These are phyloP conservation scores for Xylaria sp. DNA, from an alignment of 495 filamentous ascomycete species.

Conservation along the genomic window DNA sequence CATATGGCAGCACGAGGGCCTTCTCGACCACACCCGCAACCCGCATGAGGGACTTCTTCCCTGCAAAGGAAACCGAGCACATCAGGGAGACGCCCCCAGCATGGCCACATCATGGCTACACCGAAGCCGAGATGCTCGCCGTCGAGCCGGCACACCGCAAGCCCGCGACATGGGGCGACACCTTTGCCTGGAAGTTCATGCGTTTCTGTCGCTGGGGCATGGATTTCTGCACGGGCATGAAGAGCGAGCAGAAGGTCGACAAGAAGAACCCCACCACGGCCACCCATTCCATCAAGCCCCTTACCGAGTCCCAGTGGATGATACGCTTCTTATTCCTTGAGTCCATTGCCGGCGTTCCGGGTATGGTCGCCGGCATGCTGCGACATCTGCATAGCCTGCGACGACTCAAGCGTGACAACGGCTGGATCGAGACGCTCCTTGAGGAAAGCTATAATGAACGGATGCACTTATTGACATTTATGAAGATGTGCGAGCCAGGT, in stretches of 20 bases:
- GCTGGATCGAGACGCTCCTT: slow-evolving; percentile 96
- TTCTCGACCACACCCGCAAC: slow-evolving; percentile 52
- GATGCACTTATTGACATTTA: slow-evolving; percentile 94
- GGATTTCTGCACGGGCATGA: slow-evolving; percentile 55
- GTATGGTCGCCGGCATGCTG: slow-evolving; percentile 96
- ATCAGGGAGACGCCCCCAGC: slow-evolving; percentile 62
- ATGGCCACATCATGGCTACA: slow-evolving; percentile 73
- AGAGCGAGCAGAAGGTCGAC: slow-evolving; percentile 51
- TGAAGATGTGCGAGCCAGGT: slow-evolving; percentile 88
- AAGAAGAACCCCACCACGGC: slow-evolving; percentile 55
- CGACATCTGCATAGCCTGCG: slow-evolving; percentile 85
- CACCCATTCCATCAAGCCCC: slow-evolving; percentile 48
- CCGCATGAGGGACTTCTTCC: slow-evolving; percentile 56
- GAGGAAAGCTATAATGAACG: slow-evolving; percentile 96
- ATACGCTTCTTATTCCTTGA: slow-evolving; percentile 91
- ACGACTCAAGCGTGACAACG: slow-evolving; percentile 88
- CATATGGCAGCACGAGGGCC: slow-evolving; percentile 32
- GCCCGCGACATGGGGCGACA: slow-evolving; percentile 48
- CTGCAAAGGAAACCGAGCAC: slow-evolving; percentile 51
- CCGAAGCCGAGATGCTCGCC: slow-evolving; percentile 53
- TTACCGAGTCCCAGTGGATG: slow-evolving; percentile 63
- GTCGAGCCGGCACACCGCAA: slow-evolving; percentile 50
- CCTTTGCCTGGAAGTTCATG: slow-evolving; percentile 55
- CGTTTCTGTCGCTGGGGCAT: slow-evolving; percentile 51
- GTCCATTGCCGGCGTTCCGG: slow-evolving; percentile 91